These are phyloP conservation scores for Chlorophyllum brunneum DNA, from an alignment of 768 basidiomycete species.

Conservation along the genomic window DNA sequence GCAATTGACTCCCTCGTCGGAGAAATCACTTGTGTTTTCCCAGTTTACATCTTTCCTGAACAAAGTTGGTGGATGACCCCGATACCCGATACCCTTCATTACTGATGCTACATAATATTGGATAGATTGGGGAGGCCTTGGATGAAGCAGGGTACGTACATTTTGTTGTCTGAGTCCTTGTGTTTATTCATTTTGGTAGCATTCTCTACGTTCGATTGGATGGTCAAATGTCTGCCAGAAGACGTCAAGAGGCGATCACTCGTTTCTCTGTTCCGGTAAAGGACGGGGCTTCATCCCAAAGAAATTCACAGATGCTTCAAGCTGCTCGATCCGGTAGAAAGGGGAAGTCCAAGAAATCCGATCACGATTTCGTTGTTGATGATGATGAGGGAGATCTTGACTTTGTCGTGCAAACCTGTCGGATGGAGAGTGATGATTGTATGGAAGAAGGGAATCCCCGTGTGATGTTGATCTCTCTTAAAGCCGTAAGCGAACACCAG, in stretches of 20 bases:
- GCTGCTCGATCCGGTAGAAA: conserved; percentile 4
- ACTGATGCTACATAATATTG: background rate
- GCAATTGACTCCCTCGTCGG: conserved; percentile 57
- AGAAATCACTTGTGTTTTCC: conserved; percentile 86
- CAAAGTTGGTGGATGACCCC: conserved; percentile 42
- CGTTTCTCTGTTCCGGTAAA: conserved; percentile 69
- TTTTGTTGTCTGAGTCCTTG: background rate
- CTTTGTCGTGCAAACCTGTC: conserved; percentile 26
- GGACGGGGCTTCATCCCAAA: conserved; percentile 14
- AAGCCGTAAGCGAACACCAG: conserved; percentile 41
- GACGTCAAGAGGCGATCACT: conserved; percentile 73
- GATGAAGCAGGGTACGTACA: conserved; percentile 56
- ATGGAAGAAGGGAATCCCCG: conserved; percentile 48
- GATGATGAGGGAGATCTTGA: conserved; percentile 35
- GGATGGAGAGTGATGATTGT: conserved; percentile 19
- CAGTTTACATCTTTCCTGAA: conserved; percentile 87
- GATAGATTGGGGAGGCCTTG: conserved; percentile 65
- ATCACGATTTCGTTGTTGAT: conserved; percentile 16
- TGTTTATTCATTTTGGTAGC: conserved; percentile 28
- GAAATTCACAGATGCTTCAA: background rate
- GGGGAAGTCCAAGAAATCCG: conserved; percentile 8
- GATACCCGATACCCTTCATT: background rate
- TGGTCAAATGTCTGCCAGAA: conserved; percentile 78
- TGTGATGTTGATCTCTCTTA: conserved; percentile 85
- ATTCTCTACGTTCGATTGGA: conserved; percentile 82